phyloP scores from a whole-genome alignment of 345 rosid species.

The Populus tremula region DNA sequence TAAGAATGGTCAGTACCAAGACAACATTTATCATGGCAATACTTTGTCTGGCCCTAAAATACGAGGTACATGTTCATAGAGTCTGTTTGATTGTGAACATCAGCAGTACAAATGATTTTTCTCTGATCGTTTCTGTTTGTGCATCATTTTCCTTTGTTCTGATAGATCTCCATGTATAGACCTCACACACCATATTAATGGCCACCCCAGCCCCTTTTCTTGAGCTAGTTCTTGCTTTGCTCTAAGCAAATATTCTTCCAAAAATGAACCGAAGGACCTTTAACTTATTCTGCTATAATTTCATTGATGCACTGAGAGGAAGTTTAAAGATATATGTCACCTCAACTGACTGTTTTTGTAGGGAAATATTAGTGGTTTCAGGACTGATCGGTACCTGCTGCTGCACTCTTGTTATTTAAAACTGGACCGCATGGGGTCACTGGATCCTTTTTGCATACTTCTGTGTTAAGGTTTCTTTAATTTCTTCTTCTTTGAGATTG shows the following conservation, averaged over 20 bases:
- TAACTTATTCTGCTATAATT: not conserved
- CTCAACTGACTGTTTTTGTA: not conserved
- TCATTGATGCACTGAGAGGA: not conserved
- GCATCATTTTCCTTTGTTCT: not conserved
- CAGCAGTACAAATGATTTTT: not conserved
- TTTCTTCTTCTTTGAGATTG: no score
- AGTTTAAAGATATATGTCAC: not conserved
- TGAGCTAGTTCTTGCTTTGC: not conserved
- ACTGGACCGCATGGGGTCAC: not conserved
- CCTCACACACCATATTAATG: not conserved
- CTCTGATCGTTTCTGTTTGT: not conserved
- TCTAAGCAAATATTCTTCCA: not conserved
- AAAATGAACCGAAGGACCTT: not conserved
- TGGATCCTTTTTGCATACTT: not conserved
- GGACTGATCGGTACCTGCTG: not conserved
- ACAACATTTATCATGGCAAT: slow-evolving; percentile 11
- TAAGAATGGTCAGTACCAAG: slow-evolving; percentile 5
- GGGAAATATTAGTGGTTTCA: not conserved
- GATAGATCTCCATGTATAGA: not conserved
- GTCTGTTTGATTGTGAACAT: not conserved
- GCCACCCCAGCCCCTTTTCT: not conserved
- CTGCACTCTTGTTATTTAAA: not conserved
- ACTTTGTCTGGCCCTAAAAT: slow-evolving; percentile 10
- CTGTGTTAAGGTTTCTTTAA: not conserved
- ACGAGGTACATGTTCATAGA: slow-evolving; percentile 10